Base-by-base conservation (phyloP, 139 green algal species). In the Chlorella sp. region DNA sequence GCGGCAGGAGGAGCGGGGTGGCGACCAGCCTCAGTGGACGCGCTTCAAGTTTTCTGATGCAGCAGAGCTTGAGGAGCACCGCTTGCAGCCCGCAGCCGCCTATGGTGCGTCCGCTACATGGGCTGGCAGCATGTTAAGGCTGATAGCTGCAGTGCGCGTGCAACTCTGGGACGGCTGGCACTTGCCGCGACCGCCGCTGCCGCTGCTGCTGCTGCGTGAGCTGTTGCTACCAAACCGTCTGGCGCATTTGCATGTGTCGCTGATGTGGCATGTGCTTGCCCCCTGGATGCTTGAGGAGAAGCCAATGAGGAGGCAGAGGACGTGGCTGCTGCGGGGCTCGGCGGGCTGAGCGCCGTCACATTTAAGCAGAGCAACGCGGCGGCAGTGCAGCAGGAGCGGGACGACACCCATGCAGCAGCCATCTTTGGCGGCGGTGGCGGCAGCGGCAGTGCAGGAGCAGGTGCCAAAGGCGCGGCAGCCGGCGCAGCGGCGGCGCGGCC, bases 351-450 rank as follows among this genome's bases (percentile, higher is more conserved):
- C 40, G 40, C 58, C 3, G 77, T 83, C 4, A 74, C 60, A 11
- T 83, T 83, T 34, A 22, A 43, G 77, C 40, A 74, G 60, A 83
- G 77, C 77, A 83, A 73, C 30, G 77, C 77, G 17, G 60, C 77
- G 28, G 77, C 77, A 4, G 58, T 74, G 77, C 77, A 83, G 77
- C 77, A 73, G 60, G 40, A 83, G 77, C 77, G 60, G 1, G 60
- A 83, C 13, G 38, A 73, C 5, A 60, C 60, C 40, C 77, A 83
- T 30, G 77, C 41, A 19, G 77, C 58, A 32, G 77, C 77, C 60
- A 83, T 83, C 60, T 83, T 83, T 62, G 77, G 74, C 8, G 54
- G n/a, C 30, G 74, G 44, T 4, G 30, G 44, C n/a, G 44, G 76
- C 54, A 68, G 74, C 74, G 51, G n/a, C 34, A 44, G 20, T 11